Base-by-base conservation (phyloP, 345 rosid species). In the Erysimum cheiranthoides region DNA sequence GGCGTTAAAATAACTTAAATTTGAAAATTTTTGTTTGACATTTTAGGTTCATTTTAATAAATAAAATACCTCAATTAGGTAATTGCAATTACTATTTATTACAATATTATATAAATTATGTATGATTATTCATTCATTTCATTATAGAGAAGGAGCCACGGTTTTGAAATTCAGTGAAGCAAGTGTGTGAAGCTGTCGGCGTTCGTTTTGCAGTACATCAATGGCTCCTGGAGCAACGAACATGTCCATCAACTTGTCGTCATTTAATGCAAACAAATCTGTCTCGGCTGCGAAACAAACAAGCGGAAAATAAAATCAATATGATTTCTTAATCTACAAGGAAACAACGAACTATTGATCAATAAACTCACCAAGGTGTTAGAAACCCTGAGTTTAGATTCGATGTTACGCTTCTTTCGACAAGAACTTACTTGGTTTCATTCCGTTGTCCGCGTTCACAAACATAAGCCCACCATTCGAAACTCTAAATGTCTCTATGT, bases 241-340 rank as follows among this genome's bases (percentile, higher is more conserved):
- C 93, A 95, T 86, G 84, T 95, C 98, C 98, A 88, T 90, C 84
- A 95, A 95, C 78, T 81, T 90, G 46, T 88, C 98, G 27, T 92
- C 98, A 21, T 82, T 92, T 21, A 90, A 96, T 1, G 96, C 98
- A 43, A 95, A 95, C 74, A 95, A 42, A 71, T 53, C 88, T 79
- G 25, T 92, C 90, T 54, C 91, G 98, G 82, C 99, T 90, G 59
- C 42, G 12, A 32, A 8, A 40, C n/a, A n/a, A n/a, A n/a, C n/a
- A n/a, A n/a, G n/a, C n/a, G n/a, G n/a, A n/a, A n/a, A 28, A 28
- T 60, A 9, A 49, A 62, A 69, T 50, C 10, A 59, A 67, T 34
- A 28, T 11, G 18, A 2, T 45, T n/a, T 39, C 53, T 56, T 31
- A 52, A 45, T 43, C 3, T 1, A 40, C 32, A 10, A 17, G 10